Base-by-base conservation (phyloP, 345 rosid species). In the Syzygium grande region DNA sequence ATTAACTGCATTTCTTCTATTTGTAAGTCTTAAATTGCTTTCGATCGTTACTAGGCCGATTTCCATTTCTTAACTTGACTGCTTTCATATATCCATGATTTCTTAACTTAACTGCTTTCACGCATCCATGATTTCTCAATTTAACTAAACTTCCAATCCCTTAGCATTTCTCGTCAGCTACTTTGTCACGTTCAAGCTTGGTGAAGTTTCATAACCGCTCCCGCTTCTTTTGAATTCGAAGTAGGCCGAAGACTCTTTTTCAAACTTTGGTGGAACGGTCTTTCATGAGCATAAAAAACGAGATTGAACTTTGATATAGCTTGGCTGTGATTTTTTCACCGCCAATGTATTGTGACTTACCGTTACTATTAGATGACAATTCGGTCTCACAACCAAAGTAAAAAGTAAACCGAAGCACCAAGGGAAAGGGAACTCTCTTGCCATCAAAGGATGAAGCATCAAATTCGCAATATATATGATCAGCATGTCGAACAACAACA, bases 1-100 rank as follows among this genome's bases (percentile, higher is more conserved):
- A 22, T 23, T 23, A 56, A 56, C 15, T 5, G 3, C 65, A 25
- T 25, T 11, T 58, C 15, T 0, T 58, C 3, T 25, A 23, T 58
- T 56, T 13, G 5, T 58, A 25, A 58, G 65, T 58, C 65, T 58
- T 58, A 58, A 25, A 25, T 58, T 58, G 7, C 15, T 15, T 58
- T 0, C 5, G 3, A 11, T 58, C 25, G 11, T 58, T 59, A 58
- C 29, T 0, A 2, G 65, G 29, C 25, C 1, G 0, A 58, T 58
- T 29, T 5, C 65, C 65, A 23, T 58, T 58, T 58, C 65, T 25
- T 25, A 58, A 56, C 61, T 9, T 0, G 9, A 23, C n/a, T 56
- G 25, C 61, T 56, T 56, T 23, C 4, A 9, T 23, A 23, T 56
- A 56, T 56, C 61, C 61, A 23, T 56, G 11, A 56, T 56, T 56